Evolutionary conservation across 495 filamentous ascomycete species (phyloP), one percentile per base, ranked within the genome.

Genomic region (Penicillium maclennaniae): DNA sequence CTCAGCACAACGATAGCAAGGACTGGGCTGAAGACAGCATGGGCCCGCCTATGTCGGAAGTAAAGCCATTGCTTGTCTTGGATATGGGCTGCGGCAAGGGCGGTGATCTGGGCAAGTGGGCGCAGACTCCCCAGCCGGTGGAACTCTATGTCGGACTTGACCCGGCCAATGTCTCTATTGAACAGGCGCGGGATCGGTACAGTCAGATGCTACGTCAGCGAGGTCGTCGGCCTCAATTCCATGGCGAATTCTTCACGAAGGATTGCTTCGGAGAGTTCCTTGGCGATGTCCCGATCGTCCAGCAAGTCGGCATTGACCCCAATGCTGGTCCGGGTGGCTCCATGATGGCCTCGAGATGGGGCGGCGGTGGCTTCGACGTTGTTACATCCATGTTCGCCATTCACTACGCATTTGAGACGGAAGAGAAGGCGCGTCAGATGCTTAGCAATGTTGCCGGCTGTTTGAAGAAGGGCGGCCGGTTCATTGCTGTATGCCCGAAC

Each of bases 371-470:
- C 7, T 98, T 97, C 58, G 95, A 98, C 66, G 87, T 97, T 12
- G 92, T 98, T 43, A 88, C 87, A 50, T 96, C 95, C 80, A 98
- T 98, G 93, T 98, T 98, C 62, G 92, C 91, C 64, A 95, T 98
- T 84, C 93, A 98, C 72, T 98, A 98, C 65, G 92, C 95, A 0
- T 98, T 97, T 60, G 95, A 98, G 70, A 89, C 76, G 53, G 89
- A 97, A 68, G 79, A 79, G 6, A 95, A 96, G 67, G 86, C 92
- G 10, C 82, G 92, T 19, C 86, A 83, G 48, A 97, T 98, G 93
- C 80, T 98, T 45, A 80, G 83, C 65, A 98, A 98, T 66, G 93
- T 98, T 12, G 84, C 93, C 2, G 87, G 91, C 5, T 80, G 84
- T 23, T 69, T 98, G 60, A 95, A 90, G 69, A 96, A 97, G 63